These are phyloP conservation scores for Alternaria dauci DNA, from an alignment of 2,329 filamentous ascomycete genomes.

Conservation along the genomic window DNA sequence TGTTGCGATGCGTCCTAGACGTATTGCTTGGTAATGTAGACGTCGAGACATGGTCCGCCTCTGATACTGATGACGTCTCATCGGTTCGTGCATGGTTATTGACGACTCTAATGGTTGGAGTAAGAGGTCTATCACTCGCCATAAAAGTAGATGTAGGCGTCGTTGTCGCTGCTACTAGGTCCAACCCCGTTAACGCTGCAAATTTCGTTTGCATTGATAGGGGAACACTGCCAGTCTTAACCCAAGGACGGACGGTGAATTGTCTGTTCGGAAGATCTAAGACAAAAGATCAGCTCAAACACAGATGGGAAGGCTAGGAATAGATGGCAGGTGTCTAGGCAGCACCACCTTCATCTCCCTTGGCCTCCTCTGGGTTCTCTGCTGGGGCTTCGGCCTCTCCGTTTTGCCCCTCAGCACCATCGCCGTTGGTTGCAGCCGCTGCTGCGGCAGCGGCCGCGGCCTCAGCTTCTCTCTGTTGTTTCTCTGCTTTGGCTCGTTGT, in stretches of 20 bases:
- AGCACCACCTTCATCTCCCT: slow-evolving; percentile 49
- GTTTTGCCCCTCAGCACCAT: slow-evolving; percentile 36
- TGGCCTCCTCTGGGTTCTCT: slow-evolving; percentile 37
- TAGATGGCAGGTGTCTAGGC: slow-evolving; percentile 37
- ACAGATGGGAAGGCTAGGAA: slow-evolving; percentile 18
- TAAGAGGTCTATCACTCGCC: background rate
- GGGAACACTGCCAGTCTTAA: slow-evolving; percentile 34
- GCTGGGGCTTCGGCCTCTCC: slow-evolving; percentile 26
- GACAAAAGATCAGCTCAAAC: slow-evolving; percentile 36
- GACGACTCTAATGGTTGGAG: slow-evolving; percentile 21
- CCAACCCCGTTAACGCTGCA: slow-evolving; percentile 7
- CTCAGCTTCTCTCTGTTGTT: slow-evolving; percentile 46
- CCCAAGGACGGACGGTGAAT: slow-evolving; percentile 41
- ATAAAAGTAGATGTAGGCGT: background rate
- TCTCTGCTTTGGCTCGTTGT: slow-evolving; percentile 56
- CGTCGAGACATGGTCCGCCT: background rate
- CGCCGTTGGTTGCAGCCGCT: slow-evolving; percentile 28
- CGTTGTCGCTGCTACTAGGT: slow-evolving; percentile 10
- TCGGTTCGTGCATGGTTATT: slow-evolving; percentile 1
- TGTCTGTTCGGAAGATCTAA: slow-evolving; percentile 30
- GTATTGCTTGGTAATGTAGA: background rate
- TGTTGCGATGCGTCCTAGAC: background rate
- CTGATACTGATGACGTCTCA: slow-evolving; percentile 1
- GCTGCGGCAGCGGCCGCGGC: slow-evolving; percentile 42
- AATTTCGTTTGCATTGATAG: slow-evolving; percentile 24